Evolutionary conservation across 2,329 filamentous ascomycete species (phyloP), one percentile per base, ranked within the genome.

Genomic region (Rhinocladiella similis): DNA sequence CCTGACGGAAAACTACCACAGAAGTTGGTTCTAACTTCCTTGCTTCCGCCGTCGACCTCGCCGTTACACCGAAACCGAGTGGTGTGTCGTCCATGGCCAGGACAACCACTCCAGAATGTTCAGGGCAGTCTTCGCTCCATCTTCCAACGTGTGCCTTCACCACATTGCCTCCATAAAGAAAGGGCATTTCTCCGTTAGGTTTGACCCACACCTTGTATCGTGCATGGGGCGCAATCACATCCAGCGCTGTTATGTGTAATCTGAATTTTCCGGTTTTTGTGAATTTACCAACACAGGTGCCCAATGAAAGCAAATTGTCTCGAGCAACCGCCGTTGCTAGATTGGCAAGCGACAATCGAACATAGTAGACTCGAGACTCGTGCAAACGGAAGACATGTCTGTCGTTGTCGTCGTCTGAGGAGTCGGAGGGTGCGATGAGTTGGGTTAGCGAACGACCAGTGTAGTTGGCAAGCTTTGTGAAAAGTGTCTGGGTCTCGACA

Each of bases 181-280:
- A 97, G 1, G 94, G 93, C 91, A 97, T 96, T 69, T 95, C 92
- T 65, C 94, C 94, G 75, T 97, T 97, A 57, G 87, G 83, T 76
- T 95, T 95, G 65, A 99, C 87, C 91, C 92, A 97, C 66, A 97
- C 86, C 84, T 97, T 97, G 77, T 96, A 96, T 57, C 94, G 82
- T 43, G 93, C 93, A 73, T 97, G 91, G 63, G 90, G 88, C 55
- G 92, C 89, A 64, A 99, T 88, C 62, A 97, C 84, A 62, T 91
- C 88, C 56, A 99, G 80, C n/a, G 83, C 89, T 1, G 93, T 97
- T 70, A 97, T 90, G 77, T 97, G 92, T 53, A 99, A 80, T 51
- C 93, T 81, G 78, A 99, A 97, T 74, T 97, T 97, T 62, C 91
- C 91, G 3, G 91, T 90, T 80, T 97, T 97, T 60, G 92, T 97